Conservation (phyloP, 768 basidiomycete species). For the Daedaleopsis nitida region DNA sequence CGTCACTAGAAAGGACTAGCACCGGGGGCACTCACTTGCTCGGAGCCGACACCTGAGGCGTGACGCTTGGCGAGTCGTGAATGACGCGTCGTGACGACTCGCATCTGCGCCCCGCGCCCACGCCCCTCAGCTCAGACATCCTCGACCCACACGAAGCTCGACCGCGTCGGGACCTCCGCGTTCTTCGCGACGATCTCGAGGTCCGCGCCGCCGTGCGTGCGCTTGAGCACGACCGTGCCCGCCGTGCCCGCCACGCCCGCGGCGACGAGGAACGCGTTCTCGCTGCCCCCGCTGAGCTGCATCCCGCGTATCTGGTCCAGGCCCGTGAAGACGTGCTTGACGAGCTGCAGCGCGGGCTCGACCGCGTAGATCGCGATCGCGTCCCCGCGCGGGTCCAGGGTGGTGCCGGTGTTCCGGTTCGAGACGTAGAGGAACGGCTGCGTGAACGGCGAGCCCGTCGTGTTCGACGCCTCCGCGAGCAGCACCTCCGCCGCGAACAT, state of each 20-base stretch:
- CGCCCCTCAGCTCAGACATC: not conserved
- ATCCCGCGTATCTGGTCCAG: constrained; percentile 67
- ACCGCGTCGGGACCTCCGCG: constrained; percentile 51
- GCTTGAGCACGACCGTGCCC: constrained; percentile 57
- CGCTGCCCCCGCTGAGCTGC: constrained; percentile 48
- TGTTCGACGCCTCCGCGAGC: constrained; percentile 46
- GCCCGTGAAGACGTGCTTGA: constrained; percentile 63
- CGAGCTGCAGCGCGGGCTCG: constrained; percentile 42
- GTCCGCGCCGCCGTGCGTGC: constrained; percentile 55
- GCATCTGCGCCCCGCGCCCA: too few species aligned
- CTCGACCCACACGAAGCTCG: constrained; percentile 54
- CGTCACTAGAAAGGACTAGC: too few species aligned
- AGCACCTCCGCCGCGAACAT: constrained; percentile 65
- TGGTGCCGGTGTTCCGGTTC: constrained; percentile 58
- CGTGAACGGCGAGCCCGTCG: constrained; percentile 44
- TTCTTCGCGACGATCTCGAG: constrained; percentile 58
- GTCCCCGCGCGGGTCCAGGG: constrained; percentile 55
- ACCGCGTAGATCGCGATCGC: constrained; percentile 63
- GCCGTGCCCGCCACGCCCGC: constrained; percentile 54
- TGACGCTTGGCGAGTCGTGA: too few species aligned
- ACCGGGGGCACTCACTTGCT: too few species aligned
- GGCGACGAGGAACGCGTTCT: constrained; percentile 57
- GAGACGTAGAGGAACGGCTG: constrained; percentile 65
- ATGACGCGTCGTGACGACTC: too few species aligned
- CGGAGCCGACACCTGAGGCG: too few species aligned